Base-by-base conservation (phyloP, 2,329 filamentous ascomycete genomes). In the Diaporthe citri region DNA sequence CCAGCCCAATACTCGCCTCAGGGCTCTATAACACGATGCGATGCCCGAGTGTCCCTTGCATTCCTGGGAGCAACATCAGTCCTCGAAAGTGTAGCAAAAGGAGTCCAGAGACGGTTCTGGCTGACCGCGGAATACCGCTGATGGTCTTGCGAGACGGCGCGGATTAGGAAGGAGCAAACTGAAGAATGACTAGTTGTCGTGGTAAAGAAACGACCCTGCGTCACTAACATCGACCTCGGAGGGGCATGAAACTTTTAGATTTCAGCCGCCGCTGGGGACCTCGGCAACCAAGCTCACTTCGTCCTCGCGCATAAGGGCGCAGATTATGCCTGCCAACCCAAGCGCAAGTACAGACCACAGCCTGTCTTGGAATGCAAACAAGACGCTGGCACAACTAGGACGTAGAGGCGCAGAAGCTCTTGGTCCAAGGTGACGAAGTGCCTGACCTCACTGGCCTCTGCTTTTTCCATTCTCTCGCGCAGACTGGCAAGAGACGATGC, bases 251-350 rank as follows among this genome's bases (percentile, higher is more conserved):
- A 51, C 46, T 67, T 67, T 39, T 67, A 39, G 46, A 52, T 20
- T 39, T 55, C 48, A 69, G 15, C 64, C 64, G 48, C 28, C 48
- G 25, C 25, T 55, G 64, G 46, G 0, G 64, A 41, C 64, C 64
- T 69, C 64, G 64, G 64, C 64, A 69, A 55, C 64, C 48, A 41
- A 55, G n/a, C 64, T 55, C n/a, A 41, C 22, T 69, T 69, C 64
- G 46, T 20, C 41, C 46, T 69, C 34, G 64, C 22, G 46, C 64
- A 69, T 55, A 25, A 69, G 41, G 48, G n/a, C 48, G 31, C 46
- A 69, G 46, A 55, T 55, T 55, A 22, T 39, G 34, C 64, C 46
- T 1, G 64, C 31, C 64, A 28, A 52, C 15, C 8, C 13, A 55
- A 41, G 46, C 46, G 8, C 28, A 34, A 46, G 0, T 7, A 36